Evolutionary conservation across 2,329 filamentous ascomycete genomes (phyloP).

Genomic region (Cladobotryum protrusum): DNA sequence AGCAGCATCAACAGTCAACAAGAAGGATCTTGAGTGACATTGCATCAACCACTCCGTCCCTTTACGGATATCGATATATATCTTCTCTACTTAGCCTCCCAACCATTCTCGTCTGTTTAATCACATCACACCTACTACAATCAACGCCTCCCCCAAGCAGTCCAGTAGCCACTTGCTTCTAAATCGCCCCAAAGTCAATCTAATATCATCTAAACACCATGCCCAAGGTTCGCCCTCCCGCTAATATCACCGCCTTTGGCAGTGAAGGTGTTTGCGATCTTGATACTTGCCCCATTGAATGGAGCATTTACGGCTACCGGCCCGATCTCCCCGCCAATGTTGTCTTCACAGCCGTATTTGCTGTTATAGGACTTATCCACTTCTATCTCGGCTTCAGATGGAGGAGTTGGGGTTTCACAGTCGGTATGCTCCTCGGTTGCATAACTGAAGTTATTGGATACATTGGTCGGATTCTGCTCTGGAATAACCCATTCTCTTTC

Average conservation of each 20-base stretch:
- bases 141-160: no score
- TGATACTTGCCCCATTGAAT: constrained; percentile 39
- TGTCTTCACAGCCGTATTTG: constrained; percentile 46
- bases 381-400: constrained; percentile 39
- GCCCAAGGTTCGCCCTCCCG: not conserved
- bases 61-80: no score
- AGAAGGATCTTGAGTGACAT: no score
- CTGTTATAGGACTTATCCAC: constrained; percentile 35
- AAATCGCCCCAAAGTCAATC: no score
- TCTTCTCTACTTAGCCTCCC: no score
- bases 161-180: no score
- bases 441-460: constrained; percentile 57
- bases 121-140: no score
- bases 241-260: constrained; percentile 33
- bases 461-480: constrained; percentile 50
- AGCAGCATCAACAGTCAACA: no score
- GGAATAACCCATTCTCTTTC: constrained; percentile 52
- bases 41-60: no score
- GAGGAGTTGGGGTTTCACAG: constrained; percentile 43
- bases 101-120: no score
- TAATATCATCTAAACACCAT: not conserved
- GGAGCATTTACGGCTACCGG: constrained; percentile 48
- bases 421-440: constrained; percentile 50
- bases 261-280: constrained; percentile 41
- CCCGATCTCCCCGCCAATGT: constrained; percentile 49